These are phyloP conservation scores for Solanum clarkiae DNA, from an alignment of 257 asterid genomes.

Conservation along the genomic window DNA sequence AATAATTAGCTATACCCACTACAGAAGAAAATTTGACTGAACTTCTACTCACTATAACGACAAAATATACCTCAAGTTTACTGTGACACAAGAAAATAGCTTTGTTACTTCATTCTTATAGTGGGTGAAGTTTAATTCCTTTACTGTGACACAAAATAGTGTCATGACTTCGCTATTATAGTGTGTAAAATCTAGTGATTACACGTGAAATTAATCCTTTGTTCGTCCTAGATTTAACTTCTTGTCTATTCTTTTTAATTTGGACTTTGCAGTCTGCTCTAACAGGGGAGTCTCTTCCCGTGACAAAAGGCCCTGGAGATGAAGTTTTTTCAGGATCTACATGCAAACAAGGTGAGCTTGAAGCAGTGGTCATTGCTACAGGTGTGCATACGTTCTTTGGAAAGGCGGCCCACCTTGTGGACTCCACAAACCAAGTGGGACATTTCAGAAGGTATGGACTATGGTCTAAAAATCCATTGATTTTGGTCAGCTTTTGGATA, in stretches of 20 bases:
- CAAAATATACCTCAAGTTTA: too few species aligned
- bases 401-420: slow-evolving; percentile 94
- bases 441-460: slow-evolving; percentile 69
- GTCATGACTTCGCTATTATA: too few species aligned
- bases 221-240: background rate
- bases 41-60: too few species aligned
- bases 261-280: slow-evolving; percentile 66
- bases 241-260: background rate
- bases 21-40: too few species aligned
- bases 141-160: too few species aligned
- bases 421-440: slow-evolving; percentile 80
- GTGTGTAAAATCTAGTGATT: too few species aligned
- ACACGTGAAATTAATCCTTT: background rate
- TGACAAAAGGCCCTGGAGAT: slow-evolving; percentile 33
- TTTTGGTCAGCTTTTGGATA: background rate
- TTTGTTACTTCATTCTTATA: too few species aligned
- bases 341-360: slow-evolving; percentile 90
- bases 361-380: slow-evolving; percentile 81
- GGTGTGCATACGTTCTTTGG: slow-evolving; percentile 97
- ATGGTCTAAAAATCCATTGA: background rate
- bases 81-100: too few species aligned
- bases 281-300: too few species aligned
- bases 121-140: too few species aligned
- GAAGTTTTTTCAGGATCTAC: slow-evolving; percentile 98
- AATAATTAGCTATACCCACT: too few species aligned